Base-by-base conservation (phyloP, 345 rosid genomes). In the Brassica juncea region DNA sequence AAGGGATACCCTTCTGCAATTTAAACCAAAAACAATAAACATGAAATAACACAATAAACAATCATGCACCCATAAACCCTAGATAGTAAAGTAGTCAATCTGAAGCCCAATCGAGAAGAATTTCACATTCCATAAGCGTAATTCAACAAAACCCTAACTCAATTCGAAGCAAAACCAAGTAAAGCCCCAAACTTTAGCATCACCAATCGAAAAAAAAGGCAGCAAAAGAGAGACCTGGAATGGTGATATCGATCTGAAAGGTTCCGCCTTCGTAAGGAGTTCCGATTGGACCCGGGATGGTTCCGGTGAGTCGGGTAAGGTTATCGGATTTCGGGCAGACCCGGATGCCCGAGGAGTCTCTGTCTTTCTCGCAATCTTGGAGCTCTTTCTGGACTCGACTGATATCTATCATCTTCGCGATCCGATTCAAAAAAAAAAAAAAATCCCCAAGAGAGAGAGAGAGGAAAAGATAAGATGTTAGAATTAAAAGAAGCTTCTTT, bases 1-100 rank as follows among this genome's bases (percentile, higher is more conserved):
- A 96, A 96, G 3, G 99, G 99, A 82, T 96, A 96, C 52, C 94
- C 97, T 87, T 96, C 99, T 96, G 94, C 86, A 87, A 78, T 70
- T 73, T 31, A 7, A 35, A 12, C 23, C 12, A 3, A 21, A 4
- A 74, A 25, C 4, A 39, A 37, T 2, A 37, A 23, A 23, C 11
- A 64, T 14, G 21, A 3, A 30, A 16, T 0, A 30, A 25, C 63
- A 44, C 58, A 32, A 66, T 0, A 25, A 25, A 0, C 0, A 37
- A 65, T 54, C 66, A 55, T 7, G 16, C 8, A 37, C 39, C 10
- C 59, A 71, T 54, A 54, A 74, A 70, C 60, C 8, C 10, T 1
- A 70, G 19, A 77, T n/a, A 11, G 12, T 11, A 25, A 11, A 58
- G 30, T 58, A 58, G 6, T 57, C 5, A 28, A 47, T 0, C 4